These are phyloP conservation scores for Kregervanrija fluxuum DNA, from an alignment of 805 yeast species.

Conservation along the genomic window DNA sequence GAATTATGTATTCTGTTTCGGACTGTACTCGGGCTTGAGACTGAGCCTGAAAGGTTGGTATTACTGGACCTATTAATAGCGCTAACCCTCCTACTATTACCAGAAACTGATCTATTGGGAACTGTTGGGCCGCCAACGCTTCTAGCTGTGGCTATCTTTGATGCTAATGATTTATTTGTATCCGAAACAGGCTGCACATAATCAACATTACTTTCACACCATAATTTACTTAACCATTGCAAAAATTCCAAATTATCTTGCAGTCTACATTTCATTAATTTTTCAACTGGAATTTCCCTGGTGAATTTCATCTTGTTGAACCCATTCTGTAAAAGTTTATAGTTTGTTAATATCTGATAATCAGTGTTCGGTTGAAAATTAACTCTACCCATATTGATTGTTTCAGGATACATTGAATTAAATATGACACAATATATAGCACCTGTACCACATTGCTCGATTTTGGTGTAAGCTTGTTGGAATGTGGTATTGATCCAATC, in stretches of 20 bases:
- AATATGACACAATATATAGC: conserved; percentile 91
- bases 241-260: conserved; percentile 92
- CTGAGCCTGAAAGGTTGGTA: too few relatives aligned
- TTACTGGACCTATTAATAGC: too few relatives aligned
- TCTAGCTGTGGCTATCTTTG: too few relatives aligned
- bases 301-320: conserved; percentile 65
- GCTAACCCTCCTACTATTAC: too few relatives aligned
- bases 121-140: too few relatives aligned
- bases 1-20: too few relatives aligned
- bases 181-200: not conserved
- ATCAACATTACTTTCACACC: conserved; percentile 46
- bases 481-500: conserved; percentile 78
- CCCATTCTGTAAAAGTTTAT: conserved; percentile 78
- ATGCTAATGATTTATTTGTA: too few relatives aligned
- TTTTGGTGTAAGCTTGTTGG: conserved; percentile 57
- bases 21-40: too few relatives aligned
- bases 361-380: conserved; percentile 64
- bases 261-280: conserved; percentile 75
- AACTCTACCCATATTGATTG: conserved; percentile 69
- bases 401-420: conserved; percentile 74
- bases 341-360: conserved; percentile 72
- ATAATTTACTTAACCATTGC: conserved; percentile 83
- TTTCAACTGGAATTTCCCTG: conserved; percentile 73
- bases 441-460: conserved; percentile 94
- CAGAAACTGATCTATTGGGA: too few relatives aligned